Conservation (phyloP, 495 filamentous ascomycete genomes). For the Cercophora samala region DNA sequence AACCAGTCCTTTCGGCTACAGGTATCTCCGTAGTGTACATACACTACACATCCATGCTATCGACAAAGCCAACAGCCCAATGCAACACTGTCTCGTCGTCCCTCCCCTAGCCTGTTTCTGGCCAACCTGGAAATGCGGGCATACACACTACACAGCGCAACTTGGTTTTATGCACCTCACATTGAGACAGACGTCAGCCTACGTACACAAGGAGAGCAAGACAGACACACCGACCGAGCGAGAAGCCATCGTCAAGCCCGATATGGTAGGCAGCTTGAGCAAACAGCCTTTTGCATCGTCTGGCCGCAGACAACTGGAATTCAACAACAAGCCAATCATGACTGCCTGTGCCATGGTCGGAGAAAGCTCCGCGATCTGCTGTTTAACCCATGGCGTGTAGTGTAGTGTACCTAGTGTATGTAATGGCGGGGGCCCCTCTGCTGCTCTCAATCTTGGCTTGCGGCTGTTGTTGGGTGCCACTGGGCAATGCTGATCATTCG, state of each 20-base stretch:
- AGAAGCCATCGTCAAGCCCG: neutral
- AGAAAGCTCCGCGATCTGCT: neutral
- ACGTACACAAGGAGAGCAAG: too few species aligned
- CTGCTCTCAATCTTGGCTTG: neutral
- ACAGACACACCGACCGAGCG: neutral
- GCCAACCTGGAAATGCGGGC: too few species aligned
- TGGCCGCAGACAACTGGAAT: neutral
- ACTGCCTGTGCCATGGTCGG: neutral
- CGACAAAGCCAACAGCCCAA: neutral
- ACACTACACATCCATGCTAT: too few species aligned
- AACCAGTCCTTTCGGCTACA: neutral
- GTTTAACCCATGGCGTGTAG: neutral
- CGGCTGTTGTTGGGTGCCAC: too few species aligned
- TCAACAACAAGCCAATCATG: neutral
- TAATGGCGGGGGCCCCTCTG: neutral
- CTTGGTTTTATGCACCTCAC: neutral
- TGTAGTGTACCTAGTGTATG: too few species aligned
- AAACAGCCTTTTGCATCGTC: neutral
- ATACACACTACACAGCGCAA: too few species aligned
- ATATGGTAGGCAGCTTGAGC: too few species aligned
- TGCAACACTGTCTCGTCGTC: neutral
- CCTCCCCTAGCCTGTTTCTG: neutral
- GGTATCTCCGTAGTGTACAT: too few species aligned
- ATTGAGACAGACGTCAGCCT: neutral
- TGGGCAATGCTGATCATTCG: neutral